Percentiles rank a stretch among this genome's conserved stretches.
Conservation (phyloP, 345 rosid genomes). For the Arabidopsis arenosa region DNA sequence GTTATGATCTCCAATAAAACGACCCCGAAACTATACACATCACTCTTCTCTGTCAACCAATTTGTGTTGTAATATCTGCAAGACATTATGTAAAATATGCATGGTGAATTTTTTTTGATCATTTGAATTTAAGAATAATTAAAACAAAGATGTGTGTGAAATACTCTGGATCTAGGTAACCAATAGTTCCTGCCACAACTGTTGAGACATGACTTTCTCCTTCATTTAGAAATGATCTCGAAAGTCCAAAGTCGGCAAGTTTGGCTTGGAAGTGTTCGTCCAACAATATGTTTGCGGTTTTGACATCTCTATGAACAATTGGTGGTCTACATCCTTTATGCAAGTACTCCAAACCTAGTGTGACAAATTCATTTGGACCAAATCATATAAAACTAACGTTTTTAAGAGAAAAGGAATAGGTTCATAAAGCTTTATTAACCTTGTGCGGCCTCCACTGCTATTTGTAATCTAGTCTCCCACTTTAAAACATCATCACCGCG, state of each 20-base stretch:
- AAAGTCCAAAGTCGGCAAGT: not conserved
- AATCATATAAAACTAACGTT: not conserved
- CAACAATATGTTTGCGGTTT: not conserved
- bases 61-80: not conserved
- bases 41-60: not conserved
- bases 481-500: not conserved
- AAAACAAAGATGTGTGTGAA: not conserved
- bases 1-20: not conserved
- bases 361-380: not conserved
- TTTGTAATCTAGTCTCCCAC: constrained; percentile 2
- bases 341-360: constrained; percentile 5
- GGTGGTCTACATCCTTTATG: not conserved
- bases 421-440: not conserved
- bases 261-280: not conserved
- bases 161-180: not conserved
- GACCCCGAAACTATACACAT: not conserved
- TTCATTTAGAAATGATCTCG: not conserved
- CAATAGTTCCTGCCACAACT: not conserved
- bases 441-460: not conserved
- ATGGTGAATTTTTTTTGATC: not conserved
- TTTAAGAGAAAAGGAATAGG: not conserved
- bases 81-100: not conserved
- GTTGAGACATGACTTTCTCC: not conserved
- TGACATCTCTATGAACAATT: constrained; percentile 1
- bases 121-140: not conserved